Evolutionary conservation across 805 yeast species (phyloP).

Genomic region (Metschnikowia lunata): DNA sequence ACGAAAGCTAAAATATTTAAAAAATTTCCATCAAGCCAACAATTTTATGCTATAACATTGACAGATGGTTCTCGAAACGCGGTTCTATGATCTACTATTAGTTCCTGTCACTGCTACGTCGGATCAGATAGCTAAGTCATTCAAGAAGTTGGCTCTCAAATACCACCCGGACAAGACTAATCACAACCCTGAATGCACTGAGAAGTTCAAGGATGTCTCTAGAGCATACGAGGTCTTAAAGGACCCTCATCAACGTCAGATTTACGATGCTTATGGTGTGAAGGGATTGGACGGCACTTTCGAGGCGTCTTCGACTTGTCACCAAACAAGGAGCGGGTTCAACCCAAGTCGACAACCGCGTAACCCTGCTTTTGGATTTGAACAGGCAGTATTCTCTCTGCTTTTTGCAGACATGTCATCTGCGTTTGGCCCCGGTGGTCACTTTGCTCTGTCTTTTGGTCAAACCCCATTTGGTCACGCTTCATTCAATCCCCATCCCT

Average conservation of each 20-base stretch:
- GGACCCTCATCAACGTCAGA: slow-evolving; percentile 39
- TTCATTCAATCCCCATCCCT: neutral
- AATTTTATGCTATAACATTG: neutral
- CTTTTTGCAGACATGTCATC: slow-evolving; percentile 33
- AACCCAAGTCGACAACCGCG: slow-evolving; percentile 1
- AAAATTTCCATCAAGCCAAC: too few species aligned
- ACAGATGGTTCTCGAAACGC: slow-evolving; percentile 22
- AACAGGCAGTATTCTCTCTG: slow-evolving; percentile 28
- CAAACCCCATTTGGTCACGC: neutral
- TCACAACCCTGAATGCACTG: slow-evolving; percentile 46
- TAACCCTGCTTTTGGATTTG: slow-evolving; percentile 11
- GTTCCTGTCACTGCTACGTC: slow-evolving; percentile 29
- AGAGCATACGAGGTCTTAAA: slow-evolving; percentile 63
- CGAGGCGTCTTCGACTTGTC: neutral
- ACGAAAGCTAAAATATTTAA: too few species aligned
- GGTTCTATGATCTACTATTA: slow-evolving; percentile 33
- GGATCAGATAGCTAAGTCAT: slow-evolving; percentile 41
- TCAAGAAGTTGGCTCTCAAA: slow-evolving; percentile 39
- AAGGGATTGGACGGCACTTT: slow-evolving; percentile 35
- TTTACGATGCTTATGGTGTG: slow-evolving; percentile 53
- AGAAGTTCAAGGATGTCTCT: slow-evolving; percentile 56
- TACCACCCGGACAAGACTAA: slow-evolving; percentile 66
- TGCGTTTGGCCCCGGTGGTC: slow-evolving; percentile 16
- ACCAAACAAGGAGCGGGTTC: slow-evolving; percentile 1
- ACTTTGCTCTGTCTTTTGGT: slow-evolving; percentile 3